Evolutionary conservation across 2,329 filamentous ascomycete species (phyloP), one percentile per base, ranked within the genome.

Genomic region (Pestalotiopsis sp.): DNA sequence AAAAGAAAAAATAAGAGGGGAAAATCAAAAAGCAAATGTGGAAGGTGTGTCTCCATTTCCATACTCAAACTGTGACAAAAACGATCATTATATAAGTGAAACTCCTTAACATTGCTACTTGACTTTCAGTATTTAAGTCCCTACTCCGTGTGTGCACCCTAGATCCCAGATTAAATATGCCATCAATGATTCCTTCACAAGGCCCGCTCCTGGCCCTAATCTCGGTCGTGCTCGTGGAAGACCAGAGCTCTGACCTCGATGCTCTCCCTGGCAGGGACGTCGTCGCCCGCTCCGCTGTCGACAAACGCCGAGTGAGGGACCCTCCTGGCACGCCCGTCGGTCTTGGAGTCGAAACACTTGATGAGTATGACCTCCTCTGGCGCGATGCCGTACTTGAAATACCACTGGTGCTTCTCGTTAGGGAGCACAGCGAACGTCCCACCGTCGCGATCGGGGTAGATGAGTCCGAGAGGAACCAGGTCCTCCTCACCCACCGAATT

Each of bases 271-370:
- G 85, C 79, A 41, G 85, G 80, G 36, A 78, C 75, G 66, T 78
- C 73, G 65, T 80, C 76, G 12, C 77, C 68, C 20, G 80, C 78
- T 5, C 78, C 80, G 1, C 80, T 76, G 73, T 87, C 82, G 39
- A 78, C 77, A 80, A 89, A 88, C 2, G 86, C 84, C 14, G 82
- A 81, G 72, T 89, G 87, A 20, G 86, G 85, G 23, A 85, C 82
- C 7, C 85, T 74, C 14, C 85, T 80, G 5, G 85, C 84, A 23
- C 82, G 75, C 0, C 84, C 85, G 74, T 87, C 85, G 27, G 78
- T 77, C 79, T 86, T 85, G 13, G 80, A 85, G 75, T 90, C 88
- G 72, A 85, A 89, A 70, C 86, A 88, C 75, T 90, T 90, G 75
- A 90, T 87, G 62, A 90, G 72, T 2, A 86, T 80, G 3, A 87